Conservation (phyloP, 768 basidiomycete species). For the Mycena sanguinolenta region DNA sequence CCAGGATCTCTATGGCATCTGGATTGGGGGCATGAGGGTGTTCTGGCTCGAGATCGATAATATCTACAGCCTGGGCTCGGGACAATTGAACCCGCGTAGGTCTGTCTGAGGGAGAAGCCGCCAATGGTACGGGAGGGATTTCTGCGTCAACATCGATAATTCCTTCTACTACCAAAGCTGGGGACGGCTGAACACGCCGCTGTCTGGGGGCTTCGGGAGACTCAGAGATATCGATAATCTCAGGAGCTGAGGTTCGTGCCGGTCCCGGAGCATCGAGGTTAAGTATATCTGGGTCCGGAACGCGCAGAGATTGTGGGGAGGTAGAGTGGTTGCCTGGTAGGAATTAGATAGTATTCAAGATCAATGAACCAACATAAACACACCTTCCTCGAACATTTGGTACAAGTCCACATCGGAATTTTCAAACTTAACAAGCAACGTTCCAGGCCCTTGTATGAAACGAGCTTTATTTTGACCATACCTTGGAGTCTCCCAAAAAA, state of each 20-base stretch:
- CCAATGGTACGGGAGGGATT: neutral
- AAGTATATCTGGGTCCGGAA: too few relatives aligned
- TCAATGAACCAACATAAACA: neutral
- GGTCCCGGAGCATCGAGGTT: too few relatives aligned
- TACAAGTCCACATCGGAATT: constrained; percentile 8
- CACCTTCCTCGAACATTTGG: constrained; percentile 24
- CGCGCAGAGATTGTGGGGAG: neutral
- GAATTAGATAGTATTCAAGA: neutral
- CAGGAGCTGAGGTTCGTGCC: neutral
- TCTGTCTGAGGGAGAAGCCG: neutral
- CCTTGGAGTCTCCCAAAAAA: neutral
- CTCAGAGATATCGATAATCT: constrained; percentile 22
- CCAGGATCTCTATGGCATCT: constrained; percentile 11
- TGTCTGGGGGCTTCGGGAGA: constrained; percentile 9
- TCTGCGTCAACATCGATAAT: constrained; percentile 8
- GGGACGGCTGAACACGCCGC: neutral
- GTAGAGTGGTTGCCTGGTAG: neutral
- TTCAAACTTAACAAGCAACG: neutral
- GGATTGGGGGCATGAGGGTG: neutral
- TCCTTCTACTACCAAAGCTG: neutral
- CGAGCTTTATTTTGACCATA: neutral
- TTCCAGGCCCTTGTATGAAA: neutral
- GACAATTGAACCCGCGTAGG: constrained; percentile 1
- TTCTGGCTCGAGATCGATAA: constrained; percentile 7
- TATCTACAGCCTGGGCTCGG: neutral